phyloP scores from a whole-genome alignment of 2,329 filamentous ascomycete species.

The Cryphonectria parasitica region DNA sequence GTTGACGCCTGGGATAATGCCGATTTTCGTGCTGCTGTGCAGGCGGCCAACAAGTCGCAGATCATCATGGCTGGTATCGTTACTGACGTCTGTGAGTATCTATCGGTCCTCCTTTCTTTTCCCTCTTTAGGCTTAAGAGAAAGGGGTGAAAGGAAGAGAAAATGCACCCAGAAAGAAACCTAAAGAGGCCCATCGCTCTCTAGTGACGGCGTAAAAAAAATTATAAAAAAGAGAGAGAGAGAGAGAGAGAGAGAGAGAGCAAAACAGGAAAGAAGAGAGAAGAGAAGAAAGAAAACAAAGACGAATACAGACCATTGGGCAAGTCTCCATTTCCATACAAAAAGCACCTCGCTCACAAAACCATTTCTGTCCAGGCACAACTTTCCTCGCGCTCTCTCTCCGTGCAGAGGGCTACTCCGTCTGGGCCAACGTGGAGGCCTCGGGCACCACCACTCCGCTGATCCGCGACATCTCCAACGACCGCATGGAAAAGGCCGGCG shows the following conservation, averaged over 20 bases:
- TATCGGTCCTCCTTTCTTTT: neutral
- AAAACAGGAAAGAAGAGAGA: too few species aligned
- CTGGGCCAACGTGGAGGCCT: constrained; percentile 73
- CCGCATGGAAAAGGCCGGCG: constrained; percentile 68
- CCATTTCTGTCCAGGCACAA: constrained; percentile 51
- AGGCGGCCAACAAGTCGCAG: constrained; percentile 68
- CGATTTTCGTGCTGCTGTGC: constrained; percentile 68
- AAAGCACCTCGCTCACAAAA: neutral
- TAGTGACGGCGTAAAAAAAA: too few species aligned
- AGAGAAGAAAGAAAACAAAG: neutral
- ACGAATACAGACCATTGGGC: constrained; percentile 27
- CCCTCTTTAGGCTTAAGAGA: neutral
- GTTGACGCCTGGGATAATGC: constrained; percentile 79
- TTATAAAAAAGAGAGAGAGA: too few species aligned
- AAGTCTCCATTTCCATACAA: constrained; percentile 14
- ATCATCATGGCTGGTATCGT: constrained; percentile 73
- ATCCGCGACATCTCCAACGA: constrained; percentile 67
- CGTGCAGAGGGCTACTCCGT: constrained; percentile 73
- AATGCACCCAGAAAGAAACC: too few species aligned
- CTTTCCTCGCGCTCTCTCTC: constrained; percentile 75
- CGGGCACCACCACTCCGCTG: constrained; percentile 65
- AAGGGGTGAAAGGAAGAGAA: neutral
- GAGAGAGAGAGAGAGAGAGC: too few species aligned
- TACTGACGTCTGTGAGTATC: constrained; percentile 66
- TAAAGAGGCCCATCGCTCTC: too few species aligned